Conservation (phyloP, 495 filamentous ascomycete species). For the Platismatia glauca region DNA sequence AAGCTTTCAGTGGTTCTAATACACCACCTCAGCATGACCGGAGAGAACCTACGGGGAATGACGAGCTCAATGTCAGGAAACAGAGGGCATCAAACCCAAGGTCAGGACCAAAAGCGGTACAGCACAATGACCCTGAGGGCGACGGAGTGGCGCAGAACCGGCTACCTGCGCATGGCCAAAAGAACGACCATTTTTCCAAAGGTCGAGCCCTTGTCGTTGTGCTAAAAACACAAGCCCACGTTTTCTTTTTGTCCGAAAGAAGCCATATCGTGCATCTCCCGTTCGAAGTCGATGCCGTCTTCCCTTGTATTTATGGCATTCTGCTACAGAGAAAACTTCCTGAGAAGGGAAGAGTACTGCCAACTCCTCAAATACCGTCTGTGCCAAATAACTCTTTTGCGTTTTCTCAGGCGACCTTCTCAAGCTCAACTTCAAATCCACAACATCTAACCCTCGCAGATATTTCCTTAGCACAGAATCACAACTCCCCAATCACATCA, state of each 20-base stretch:
- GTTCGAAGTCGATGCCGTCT: slow-evolving; percentile 84
- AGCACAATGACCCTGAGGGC: not conserved
- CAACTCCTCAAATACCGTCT: slow-evolving; percentile 29
- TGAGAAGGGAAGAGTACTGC: slow-evolving; percentile 29
- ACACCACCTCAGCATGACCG: not conserved
- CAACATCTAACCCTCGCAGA: slow-evolving; percentile 8
- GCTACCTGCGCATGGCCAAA: not conserved
- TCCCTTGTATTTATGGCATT: slow-evolving; percentile 71
- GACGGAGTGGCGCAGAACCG: not conserved
- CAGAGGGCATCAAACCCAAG: not conserved
- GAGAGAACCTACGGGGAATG: not conserved
- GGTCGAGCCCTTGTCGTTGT: slow-evolving; percentile 73
- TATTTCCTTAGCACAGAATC: slow-evolving; percentile 9
- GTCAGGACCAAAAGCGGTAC: not conserved
- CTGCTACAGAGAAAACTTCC: slow-evolving; percentile 70
- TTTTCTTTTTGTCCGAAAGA: slow-evolving; percentile 81
- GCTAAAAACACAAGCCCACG: slow-evolving; percentile 84
- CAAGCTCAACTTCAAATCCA: slow-evolving; percentile 11
- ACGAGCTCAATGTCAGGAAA: slow-evolving; percentile 12
- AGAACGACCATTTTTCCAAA: not conserved
- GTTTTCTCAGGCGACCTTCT: slow-evolving; percentile 40
- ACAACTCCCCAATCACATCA: slow-evolving; percentile 26
- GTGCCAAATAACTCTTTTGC: slow-evolving; percentile 76
- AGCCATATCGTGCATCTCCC: slow-evolving; percentile 88
- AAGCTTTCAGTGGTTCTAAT: not conserved